A percentile compares a stretch with the other conserved stretches of the same genome.
Evolutionary conservation across 2,329 filamentous ascomycete genomes (phyloP).

Genomic region (Sordariomycetes sp.): DNA sequence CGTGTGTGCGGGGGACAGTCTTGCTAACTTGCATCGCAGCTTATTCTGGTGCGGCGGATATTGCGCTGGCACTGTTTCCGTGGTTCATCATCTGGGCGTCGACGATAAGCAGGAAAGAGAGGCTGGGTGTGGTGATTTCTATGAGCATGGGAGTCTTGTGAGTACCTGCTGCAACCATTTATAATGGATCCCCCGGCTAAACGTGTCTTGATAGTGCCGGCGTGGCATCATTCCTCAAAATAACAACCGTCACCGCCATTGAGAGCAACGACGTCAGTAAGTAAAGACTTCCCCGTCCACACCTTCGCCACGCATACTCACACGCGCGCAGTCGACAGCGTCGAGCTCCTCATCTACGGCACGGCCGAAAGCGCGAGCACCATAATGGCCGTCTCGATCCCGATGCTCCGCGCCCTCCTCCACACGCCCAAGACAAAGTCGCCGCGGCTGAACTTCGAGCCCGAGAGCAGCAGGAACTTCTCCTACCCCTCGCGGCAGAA

Average conservation of each 20-base stretch:
- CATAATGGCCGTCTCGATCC: slow-evolving; percentile 12
- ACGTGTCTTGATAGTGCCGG: slow-evolving; percentile 16
- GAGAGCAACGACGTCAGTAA: slow-evolving; percentile 8
- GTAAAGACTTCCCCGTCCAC: background rate
- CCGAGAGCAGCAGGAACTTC: background rate
- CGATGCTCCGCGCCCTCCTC: slow-evolving; percentile 7
- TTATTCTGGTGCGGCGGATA: slow-evolving; percentile 23
- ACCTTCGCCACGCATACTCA: slow-evolving; percentile 1
- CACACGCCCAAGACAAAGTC: background rate
- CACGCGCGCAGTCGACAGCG: background rate
- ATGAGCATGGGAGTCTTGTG: slow-evolving; percentile 32
- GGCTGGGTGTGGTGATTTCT: slow-evolving; percentile 23
- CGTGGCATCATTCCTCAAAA: slow-evolving; percentile 17
- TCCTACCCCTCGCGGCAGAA: background rate
- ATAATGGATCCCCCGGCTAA: background rate
- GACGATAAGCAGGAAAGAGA: slow-evolving; percentile 25
- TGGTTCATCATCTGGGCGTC: slow-evolving; percentile 26
- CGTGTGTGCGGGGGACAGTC: background rate
- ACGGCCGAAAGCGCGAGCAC: slow-evolving; percentile 11
- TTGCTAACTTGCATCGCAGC: slow-evolving; percentile 6
- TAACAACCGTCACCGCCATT: slow-evolving; percentile 12
- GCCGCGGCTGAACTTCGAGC: background rate
- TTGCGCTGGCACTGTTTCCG: slow-evolving; percentile 24
- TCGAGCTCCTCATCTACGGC: slow-evolving; percentile 10
- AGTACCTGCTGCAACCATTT: slow-evolving; percentile 5